Percentiles rank a stretch among this genome's conserved stretches.
Evolutionary conservation across 495 filamentous ascomycete species (phyloP).

Genomic region (Talaromyces ruber): DNA sequence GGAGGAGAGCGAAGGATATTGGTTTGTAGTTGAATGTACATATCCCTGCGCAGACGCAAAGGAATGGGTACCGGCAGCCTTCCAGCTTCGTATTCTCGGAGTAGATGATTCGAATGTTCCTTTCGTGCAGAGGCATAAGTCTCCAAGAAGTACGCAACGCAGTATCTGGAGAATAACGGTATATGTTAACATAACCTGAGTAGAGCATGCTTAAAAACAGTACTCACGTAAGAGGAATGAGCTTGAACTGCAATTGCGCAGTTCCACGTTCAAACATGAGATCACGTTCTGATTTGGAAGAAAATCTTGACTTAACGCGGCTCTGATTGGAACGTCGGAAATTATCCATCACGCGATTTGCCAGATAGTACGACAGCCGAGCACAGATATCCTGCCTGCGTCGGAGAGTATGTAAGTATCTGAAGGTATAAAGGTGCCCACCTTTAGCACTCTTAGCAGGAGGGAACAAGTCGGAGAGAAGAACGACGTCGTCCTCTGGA

Average conservation of each 20-base stretch:
- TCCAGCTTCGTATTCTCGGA: constrained; percentile 33
- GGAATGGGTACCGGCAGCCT: constrained; percentile 29
- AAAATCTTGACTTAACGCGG: constrained; percentile 24
- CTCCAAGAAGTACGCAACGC: constrained; percentile 33
- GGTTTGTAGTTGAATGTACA: constrained; percentile 31
- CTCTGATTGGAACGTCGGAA: constrained; percentile 24
- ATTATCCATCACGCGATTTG: constrained; percentile 35
- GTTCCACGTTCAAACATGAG: constrained; percentile 25
- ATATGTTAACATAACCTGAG: not conserved
- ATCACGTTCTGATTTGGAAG: constrained; percentile 23
- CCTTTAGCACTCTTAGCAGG: constrained; percentile 35
- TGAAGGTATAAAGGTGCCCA: constrained; percentile 36
- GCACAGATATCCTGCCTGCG: constrained; percentile 33
- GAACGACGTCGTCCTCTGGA: constrained; percentile 36
- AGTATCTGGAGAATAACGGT: constrained; percentile 23
- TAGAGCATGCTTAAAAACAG: not conserved
- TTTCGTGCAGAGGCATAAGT: constrained; percentile 30
- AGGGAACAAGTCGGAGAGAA: constrained; percentile 38
- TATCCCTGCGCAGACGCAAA: constrained; percentile 21
- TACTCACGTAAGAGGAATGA: constrained; percentile 36
- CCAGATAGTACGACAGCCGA: constrained; percentile 32
- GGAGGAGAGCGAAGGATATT: constrained; percentile 34
- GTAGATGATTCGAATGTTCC: constrained; percentile 31
- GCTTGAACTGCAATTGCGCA: constrained; percentile 28
- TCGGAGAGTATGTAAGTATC: constrained; percentile 29